phyloP scores from a whole-genome alignment of 2,329 filamentous ascomycete genomes.

The Pyrenophora teres region DNA sequence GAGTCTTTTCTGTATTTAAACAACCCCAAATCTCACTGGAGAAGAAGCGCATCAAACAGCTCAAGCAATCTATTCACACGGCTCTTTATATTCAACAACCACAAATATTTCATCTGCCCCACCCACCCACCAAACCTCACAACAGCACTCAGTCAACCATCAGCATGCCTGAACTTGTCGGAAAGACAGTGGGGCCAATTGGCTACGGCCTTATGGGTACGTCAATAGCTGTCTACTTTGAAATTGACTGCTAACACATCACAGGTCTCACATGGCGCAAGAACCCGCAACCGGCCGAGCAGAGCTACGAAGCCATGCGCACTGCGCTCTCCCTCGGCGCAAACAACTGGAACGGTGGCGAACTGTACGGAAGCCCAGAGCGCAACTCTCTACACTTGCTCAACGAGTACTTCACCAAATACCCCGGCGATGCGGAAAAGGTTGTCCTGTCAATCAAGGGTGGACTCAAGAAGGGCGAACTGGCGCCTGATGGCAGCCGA shows the following conservation, averaged over 20 bases:
- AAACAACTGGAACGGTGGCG: slow-evolving; percentile 58
- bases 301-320: slow-evolving; percentile 54
- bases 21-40: not conserved
- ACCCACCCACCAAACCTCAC: slow-evolving; percentile 1
- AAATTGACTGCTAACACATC: slow-evolving; percentile 11
- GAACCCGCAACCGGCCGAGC: slow-evolving; percentile 41
- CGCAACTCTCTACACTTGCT: slow-evolving; percentile 56
- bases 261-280: slow-evolving; percentile 54
- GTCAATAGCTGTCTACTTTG: slow-evolving; percentile 1
- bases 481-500: slow-evolving; percentile 48
- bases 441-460: slow-evolving; percentile 60
- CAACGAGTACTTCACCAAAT: slow-evolving; percentile 57
- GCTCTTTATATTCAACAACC: not conserved
- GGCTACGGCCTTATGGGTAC: slow-evolving; percentile 57
- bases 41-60: not conserved
- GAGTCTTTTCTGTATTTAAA: slow-evolving; percentile 1
- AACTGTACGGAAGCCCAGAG: slow-evolving; percentile 54
- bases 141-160: slow-evolving; percentile 1
- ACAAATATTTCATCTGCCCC: slow-evolving; percentile 10
- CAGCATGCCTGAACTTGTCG: slow-evolving; percentile 42
- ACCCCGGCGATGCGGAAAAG: slow-evolving; percentile 56
- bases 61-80: too few species aligned
- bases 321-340: slow-evolving; percentile 49
- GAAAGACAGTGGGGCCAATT: slow-evolving; percentile 47
- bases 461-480: slow-evolving; percentile 42